These are phyloP conservation scores for Aspergillus neoniger DNA, from an alignment of 2,329 filamentous ascomycete genomes.

Conservation along the genomic window DNA sequence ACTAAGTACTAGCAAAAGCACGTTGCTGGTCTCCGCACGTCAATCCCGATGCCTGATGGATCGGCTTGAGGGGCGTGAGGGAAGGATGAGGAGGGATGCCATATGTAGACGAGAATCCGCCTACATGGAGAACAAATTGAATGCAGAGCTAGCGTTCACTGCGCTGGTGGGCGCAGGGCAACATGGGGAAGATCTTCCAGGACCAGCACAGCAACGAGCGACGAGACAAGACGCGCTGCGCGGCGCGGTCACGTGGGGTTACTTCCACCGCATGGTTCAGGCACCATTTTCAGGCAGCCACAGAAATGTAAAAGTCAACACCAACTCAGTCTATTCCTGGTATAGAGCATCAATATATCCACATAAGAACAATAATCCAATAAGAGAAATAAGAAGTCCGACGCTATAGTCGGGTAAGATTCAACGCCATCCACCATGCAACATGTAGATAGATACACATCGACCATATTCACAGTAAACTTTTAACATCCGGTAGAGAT, in stretches of 20 bases:
- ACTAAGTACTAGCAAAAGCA: constrained; percentile 4
- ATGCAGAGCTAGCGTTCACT: not conserved
- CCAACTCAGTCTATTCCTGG: constrained; percentile 12
- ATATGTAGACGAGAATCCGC: constrained; percentile 2
- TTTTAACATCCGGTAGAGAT: constrained; percentile 28
- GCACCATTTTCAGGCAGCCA: not conserved
- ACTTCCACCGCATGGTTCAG: not conserved
- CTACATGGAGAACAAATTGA: constrained; percentile 12
- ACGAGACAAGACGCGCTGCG: constrained; percentile 31
- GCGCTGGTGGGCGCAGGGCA: not conserved
- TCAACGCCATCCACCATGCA: constrained; percentile 29
- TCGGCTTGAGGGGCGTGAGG: constrained; percentile 2
- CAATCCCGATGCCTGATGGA: constrained; percentile 9
- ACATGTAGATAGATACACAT: constrained; percentile 23
- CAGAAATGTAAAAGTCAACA: not conserved
- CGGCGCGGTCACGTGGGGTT: constrained; percentile 36
- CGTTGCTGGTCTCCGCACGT: constrained; percentile 14
- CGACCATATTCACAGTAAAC: constrained; percentile 17
- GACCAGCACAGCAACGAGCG: no score
- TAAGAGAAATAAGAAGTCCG: not conserved
- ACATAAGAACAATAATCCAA: not conserved
- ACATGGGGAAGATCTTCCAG: not conserved
- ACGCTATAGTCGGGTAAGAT: constrained; percentile 14
- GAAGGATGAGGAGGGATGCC: constrained; percentile 7
- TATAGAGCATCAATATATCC: constrained; percentile 7